phyloP scores from a whole-genome alignment of 2,329 filamentous ascomycete species.

The Fusarium verrucosum region DNA sequence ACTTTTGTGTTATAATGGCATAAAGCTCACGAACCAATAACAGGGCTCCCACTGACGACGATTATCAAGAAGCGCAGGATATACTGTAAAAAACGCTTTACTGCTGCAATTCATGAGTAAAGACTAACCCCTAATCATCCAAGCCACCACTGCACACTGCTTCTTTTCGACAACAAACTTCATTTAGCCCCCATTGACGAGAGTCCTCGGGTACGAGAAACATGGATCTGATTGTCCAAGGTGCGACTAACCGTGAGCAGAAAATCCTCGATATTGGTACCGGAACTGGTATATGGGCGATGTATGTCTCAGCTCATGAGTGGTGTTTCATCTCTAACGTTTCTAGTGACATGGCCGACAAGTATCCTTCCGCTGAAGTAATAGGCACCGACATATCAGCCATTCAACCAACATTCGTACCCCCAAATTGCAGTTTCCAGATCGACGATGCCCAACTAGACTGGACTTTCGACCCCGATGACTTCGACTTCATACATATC shows the following conservation, averaged over 20 bases:
- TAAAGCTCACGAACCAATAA: not conserved
- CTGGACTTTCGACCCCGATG: constrained; percentile 56
- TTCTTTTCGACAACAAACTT: constrained; percentile 50
- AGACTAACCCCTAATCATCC: not conserved
- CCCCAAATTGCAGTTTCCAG: constrained; percentile 47
- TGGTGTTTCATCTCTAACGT: not conserved
- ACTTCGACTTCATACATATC: constrained; percentile 68
- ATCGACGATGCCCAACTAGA: constrained; percentile 49
- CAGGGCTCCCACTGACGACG: constrained; percentile 33
- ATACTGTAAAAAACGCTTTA: not conserved
- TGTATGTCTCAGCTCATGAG: not conserved
- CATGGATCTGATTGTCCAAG: too few species aligned
- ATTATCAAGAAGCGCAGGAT: constrained; percentile 26
- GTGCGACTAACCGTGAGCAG: not conserved
- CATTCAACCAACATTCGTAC: constrained; percentile 47
- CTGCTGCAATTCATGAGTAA: not conserved
- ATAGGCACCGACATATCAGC: constrained; percentile 50
- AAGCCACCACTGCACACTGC: constrained; percentile 18
- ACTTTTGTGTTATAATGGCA: not conserved
- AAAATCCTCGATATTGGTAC: constrained; percentile 62
- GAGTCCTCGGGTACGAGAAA: constrained; percentile 10
- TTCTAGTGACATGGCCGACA: constrained; percentile 45
- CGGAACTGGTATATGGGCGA: constrained; percentile 66
- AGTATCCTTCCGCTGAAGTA: constrained; percentile 44
- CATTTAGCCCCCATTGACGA: constrained; percentile 45